Evolutionary conservation across 2,329 filamentous ascomycete species (phyloP), one percentile per base, ranked within the genome.

Genomic region (Lachnellula hyalina): DNA sequence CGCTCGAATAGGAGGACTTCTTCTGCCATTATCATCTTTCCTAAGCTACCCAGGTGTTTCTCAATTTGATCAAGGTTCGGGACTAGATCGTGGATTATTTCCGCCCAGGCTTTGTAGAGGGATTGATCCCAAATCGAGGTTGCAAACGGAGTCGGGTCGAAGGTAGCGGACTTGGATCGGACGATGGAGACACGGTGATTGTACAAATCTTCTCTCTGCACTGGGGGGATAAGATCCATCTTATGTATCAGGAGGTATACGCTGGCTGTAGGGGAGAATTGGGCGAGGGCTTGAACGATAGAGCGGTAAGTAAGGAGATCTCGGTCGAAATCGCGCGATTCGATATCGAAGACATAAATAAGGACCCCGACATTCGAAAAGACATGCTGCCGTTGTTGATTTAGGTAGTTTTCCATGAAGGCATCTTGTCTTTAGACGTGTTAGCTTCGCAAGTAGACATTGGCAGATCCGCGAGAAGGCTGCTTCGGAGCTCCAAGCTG

Each of bases 41-140:
- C 91, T 32, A 99, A 81, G 38, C 90, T 85, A 36, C 83, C 82
- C 9, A 99, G 81, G 70, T 97, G 89, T 19, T 83, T 82, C 73
- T 97, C 93, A 62, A 99, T 96, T 45, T 89, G 83, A 17, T 85
- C 78, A 1, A 96, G 82, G 66, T 97, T 97, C 3, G 94, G 94
- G n/a, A 97, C 94, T 46, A 99, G 80, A 69, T 93, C 92, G 77
- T 99, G 94, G 58, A 99, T 96, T 65, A 99, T 96, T 69, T 89
- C 90, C 0, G 94, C 94, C 94, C 94, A 99, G 1, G 94, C 94
- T 73, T 96, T 96, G 78, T 97, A 99, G 38, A 99, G 78, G 53
- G 89, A 95, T 75, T 99, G 94, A 68, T 99, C 94, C 94, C 94
- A 99, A 68, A 99, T 99, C 52, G 89, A 96, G 34, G 93, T 97